These are phyloP conservation scores for Bonia amplexicaulis DNA, from an alignment of 176 grass and related monocot genomes.

Conservation along the genomic window DNA sequence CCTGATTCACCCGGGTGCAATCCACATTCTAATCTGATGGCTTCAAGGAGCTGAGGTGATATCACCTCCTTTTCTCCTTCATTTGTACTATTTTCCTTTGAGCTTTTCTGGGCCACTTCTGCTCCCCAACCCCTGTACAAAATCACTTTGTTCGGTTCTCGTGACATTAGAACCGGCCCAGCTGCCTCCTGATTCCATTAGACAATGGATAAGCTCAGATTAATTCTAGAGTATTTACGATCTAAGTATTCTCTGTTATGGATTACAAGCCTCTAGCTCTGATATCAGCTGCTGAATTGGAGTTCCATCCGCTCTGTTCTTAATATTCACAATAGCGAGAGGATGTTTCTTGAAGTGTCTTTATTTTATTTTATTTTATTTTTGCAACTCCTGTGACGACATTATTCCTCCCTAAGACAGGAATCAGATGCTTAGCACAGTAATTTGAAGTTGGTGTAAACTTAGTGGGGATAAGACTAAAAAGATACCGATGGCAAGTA, in stretches of 20 bases:
- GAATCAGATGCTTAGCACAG: slow-evolving; percentile 20
- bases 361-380: too few species aligned
- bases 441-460: background rate
- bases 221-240: background rate
- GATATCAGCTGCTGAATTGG: slow-evolving; percentile 68
- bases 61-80: slow-evolving; percentile 34
- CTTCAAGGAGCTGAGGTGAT: slow-evolving; percentile 75
- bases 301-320: slow-evolving; percentile 77
- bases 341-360: slow-evolving; percentile 88
- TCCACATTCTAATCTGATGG: slow-evolving; percentile 82
- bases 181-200: slow-evolving; percentile 64
- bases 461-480: background rate
- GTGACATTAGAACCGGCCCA: slow-evolving; percentile 67
- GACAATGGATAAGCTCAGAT: slow-evolving; percentile 1
- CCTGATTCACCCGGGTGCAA: slow-evolving; percentile 35
- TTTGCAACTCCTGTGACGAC: slow-evolving; percentile 73
- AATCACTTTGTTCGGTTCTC: slow-evolving; percentile 87
- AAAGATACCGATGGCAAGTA: slow-evolving; percentile 72
- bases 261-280: slow-evolving; percentile 69
- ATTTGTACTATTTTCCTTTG: background rate
- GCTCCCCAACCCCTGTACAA: slow-evolving; percentile 81
- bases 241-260: background rate
- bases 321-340: slow-evolving; percentile 93
- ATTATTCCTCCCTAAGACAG: slow-evolving; percentile 77
- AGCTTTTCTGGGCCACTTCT: slow-evolving; percentile 32